Conservation (phyloP, 179 eudicot species). For the Pouteria campechiana region DNA sequence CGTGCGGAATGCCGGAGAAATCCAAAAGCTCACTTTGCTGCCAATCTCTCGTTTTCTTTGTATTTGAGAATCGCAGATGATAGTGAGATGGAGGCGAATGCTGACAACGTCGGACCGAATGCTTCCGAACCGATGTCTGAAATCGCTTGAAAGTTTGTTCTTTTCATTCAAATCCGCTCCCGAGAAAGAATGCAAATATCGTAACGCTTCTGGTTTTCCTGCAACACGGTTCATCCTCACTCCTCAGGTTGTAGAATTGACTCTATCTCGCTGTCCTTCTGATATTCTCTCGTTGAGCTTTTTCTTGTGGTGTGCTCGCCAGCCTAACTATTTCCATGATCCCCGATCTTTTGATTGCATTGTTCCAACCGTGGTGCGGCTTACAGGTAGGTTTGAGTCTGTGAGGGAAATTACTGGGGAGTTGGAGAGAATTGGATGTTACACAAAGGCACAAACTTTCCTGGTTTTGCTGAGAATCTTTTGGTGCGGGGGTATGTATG, state of each 20-base stretch:
- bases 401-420: constrained; percentile 15
- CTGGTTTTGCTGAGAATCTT: constrained; percentile 34
- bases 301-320: constrained; percentile 48
- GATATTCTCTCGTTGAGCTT: constrained; percentile 33
- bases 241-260: constrained; percentile 22
- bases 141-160: too few species aligned
- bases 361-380: constrained; percentile 21
- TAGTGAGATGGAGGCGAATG: too few species aligned
- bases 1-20: too few species aligned
- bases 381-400: constrained; percentile 11
- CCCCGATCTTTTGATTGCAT: constrained; percentile 16
- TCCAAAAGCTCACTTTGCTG: too few species aligned
- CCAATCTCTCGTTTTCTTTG: too few species aligned
- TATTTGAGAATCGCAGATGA: too few species aligned
- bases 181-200: too few species aligned
- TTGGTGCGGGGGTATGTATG: constrained; percentile 32
- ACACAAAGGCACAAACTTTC: constrained; percentile 32
- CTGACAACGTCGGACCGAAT: too few species aligned
- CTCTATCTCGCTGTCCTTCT: constrained; percentile 29
- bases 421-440: constrained; percentile 21
- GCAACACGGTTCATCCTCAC: too few species aligned
- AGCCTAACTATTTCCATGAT: constrained; percentile 35
- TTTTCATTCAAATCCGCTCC: too few species aligned
- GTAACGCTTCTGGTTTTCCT: too few species aligned
- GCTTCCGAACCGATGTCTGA: too few species aligned